Evolutionary conservation across 768 basidiomycete species (phyloP).

Genomic region (Mycena rosella): DNA sequence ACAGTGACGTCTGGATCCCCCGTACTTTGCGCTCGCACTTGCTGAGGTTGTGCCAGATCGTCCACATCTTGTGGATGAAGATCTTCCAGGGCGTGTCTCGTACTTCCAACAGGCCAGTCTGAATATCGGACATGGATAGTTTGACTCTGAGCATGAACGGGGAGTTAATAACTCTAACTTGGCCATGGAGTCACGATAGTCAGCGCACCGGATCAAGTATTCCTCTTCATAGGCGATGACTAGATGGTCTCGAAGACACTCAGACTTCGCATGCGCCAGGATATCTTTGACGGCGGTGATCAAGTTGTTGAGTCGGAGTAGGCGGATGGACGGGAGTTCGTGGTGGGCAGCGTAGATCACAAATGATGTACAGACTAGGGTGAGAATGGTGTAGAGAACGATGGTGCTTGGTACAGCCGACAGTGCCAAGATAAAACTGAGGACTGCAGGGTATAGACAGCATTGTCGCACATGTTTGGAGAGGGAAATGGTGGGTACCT

Average conservation of each 20-base stretch:
- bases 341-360: constrained; percentile 8
- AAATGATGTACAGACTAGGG: too few relatives aligned
- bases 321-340: background rate
- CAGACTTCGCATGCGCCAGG: background rate
- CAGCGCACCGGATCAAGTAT: too few relatives aligned
- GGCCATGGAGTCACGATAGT: too few relatives aligned
- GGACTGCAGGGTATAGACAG: too few relatives aligned
- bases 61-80: background rate
- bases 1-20: background rate
- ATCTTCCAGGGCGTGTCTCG: background rate
- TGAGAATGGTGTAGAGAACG: too few relatives aligned
- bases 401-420: too few relatives aligned
- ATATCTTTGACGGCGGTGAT: background rate
- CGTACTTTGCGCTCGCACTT: background rate
- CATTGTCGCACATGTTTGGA: too few relatives aligned
- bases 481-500: too few relatives aligned
- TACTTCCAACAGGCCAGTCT: background rate
- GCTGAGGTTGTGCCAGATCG: background rate
- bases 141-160: too few relatives aligned
- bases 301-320: background rate
- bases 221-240: background rate
- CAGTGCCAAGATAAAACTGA: too few relatives aligned
- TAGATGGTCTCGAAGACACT: constrained; percentile 2
- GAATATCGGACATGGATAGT: background rate
- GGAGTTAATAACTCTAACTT: too few relatives aligned